Percentiles rank a stretch among this genome's conserved stretches.
Evolutionary conservation across 208 protist genomes (phyloP).

Genomic region (Novymonas esmeraldas): DNA sequence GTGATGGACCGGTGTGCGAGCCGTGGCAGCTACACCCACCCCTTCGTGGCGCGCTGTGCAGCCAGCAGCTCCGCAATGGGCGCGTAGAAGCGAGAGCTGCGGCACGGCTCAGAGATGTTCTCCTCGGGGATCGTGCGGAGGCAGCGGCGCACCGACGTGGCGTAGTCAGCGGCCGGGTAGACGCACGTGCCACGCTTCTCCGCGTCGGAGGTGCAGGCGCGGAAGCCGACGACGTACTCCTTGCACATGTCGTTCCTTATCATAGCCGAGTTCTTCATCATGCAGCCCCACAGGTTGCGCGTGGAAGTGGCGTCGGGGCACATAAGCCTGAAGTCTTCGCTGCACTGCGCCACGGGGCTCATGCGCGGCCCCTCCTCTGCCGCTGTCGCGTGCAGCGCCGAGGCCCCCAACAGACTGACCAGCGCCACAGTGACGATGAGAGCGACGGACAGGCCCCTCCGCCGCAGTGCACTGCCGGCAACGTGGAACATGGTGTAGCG

Average conservation of each 20-base stretch:
- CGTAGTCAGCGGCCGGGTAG: conserved; percentile 27
- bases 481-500: not conserved
- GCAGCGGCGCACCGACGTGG: conserved; percentile 35
- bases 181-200: conserved; percentile 34
- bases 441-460: not conserved
- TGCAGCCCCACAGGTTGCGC: conserved; percentile 38
- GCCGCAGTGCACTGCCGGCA: not conserved
- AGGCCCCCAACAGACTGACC: not conserved
- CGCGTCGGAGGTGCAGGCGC: conserved; percentile 39
- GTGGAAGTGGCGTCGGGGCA: conserved; percentile 18
- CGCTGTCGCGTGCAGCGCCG: not conserved
- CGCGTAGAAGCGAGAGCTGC: conserved; percentile 33
- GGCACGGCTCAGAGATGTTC: conserved; percentile 32
- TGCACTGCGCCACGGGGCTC: conserved; percentile 38
- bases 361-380: conserved; percentile 9
- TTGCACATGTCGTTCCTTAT: conserved; percentile 35
- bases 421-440: conserved; percentile 1
- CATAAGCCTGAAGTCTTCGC: conserved; percentile 30
- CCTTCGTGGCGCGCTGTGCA: not conserved
- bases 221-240: conserved; percentile 38
- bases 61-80: conserved; percentile 25
- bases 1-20: no score
- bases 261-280: conserved; percentile 32
- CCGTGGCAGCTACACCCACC: no score
- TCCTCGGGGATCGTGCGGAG: conserved; percentile 24